phyloP scores from a whole-genome alignment of 495 filamentous ascomycete species.

The Penicillium odoratum region DNA sequence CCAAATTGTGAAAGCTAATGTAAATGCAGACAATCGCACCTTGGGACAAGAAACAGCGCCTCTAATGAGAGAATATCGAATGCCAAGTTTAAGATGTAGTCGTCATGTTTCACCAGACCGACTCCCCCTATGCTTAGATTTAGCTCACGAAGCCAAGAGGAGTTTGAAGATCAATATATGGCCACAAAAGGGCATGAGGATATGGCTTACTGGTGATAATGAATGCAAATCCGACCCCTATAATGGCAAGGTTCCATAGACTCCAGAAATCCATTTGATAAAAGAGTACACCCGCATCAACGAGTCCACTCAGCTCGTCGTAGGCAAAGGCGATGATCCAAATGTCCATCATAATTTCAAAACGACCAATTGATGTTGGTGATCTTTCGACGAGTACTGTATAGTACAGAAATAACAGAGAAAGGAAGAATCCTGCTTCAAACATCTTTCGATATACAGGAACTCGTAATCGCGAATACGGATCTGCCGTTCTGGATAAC shows the following conservation, averaged over 20 bases:
- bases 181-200: background rate
- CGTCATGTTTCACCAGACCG: slow-evolving; percentile 64
- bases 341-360: slow-evolving; percentile 56
- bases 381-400: slow-evolving; percentile 70
- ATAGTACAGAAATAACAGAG: slow-evolving; percentile 83
- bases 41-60: slow-evolving; percentile 86
- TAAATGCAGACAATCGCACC: slow-evolving; percentile 37
- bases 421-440: slow-evolving; percentile 81
- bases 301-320: slow-evolving; percentile 79
- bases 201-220: slow-evolving; percentile 63
- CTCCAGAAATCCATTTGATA: slow-evolving; percentile 91
- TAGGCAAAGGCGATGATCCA: slow-evolving; percentile 87
- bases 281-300: slow-evolving; percentile 78
- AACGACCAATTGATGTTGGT: slow-evolving; percentile 45
- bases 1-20: slow-evolving; percentile 6
- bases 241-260: slow-evolving; percentile 83
- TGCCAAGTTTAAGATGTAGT: slow-evolving; percentile 66
- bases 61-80: slow-evolving; percentile 90
- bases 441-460: slow-evolving; percentile 91
- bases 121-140: slow-evolving; percentile 56
- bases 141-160: slow-evolving; percentile 2
- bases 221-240: slow-evolving; percentile 75
- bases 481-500: slow-evolving; percentile 62
- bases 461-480: slow-evolving; percentile 80
- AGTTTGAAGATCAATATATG: background rate